A percentile compares a stretch with the other conserved stretches of the same genome.
Evolutionary conservation across 176 grass and related monocot species (phyloP).

Genomic region (Puccinellia tenuiflora): DNA sequence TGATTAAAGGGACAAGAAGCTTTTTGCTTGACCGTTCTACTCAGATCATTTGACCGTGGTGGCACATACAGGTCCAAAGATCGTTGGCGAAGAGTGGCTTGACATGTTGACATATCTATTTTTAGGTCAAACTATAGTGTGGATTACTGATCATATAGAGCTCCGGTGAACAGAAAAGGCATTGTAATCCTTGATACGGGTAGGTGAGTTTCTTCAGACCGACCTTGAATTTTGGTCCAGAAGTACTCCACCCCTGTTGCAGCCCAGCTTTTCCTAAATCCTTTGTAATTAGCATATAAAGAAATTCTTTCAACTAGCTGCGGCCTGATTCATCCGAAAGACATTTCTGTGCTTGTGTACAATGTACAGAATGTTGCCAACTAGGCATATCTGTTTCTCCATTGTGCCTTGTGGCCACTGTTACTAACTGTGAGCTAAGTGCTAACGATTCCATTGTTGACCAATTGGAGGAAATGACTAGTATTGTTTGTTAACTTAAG

Average conservation of each 20-base stretch:
- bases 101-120: conserved; percentile 14
- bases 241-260: conserved; percentile 31
- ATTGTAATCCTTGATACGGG: conserved; percentile 28
- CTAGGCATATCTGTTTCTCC: conserved; percentile 9
- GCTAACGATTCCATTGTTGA: not conserved
- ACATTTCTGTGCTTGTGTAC: conserved; percentile 24
- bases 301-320: conserved; percentile 30
- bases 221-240: conserved; percentile 14
- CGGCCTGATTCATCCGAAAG: conserved; percentile 29
- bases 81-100: conserved; percentile 17
- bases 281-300: conserved; percentile 48
- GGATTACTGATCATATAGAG: conserved; percentile 38
- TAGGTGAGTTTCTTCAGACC: conserved; percentile 25
- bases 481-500: not conserved
- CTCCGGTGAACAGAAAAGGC: conserved; percentile 13
- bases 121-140: conserved; percentile 11
- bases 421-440: not conserved
- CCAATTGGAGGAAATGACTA: not conserved
- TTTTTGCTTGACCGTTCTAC: conserved; percentile 19
- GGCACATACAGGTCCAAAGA: conserved; percentile 22
- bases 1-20: not conserved
- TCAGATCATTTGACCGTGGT: conserved; percentile 23
- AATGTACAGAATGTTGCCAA: conserved; percentile 37
- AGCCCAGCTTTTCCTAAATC: conserved; percentile 23
- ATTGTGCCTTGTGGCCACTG: not conserved